Percentiles rank a stretch among this genome's conserved stretches.
These are phyloP conservation scores for Pythium brassicae DNA, from an alignment of 352 stramenopile genomes.

Conservation along the genomic window DNA sequence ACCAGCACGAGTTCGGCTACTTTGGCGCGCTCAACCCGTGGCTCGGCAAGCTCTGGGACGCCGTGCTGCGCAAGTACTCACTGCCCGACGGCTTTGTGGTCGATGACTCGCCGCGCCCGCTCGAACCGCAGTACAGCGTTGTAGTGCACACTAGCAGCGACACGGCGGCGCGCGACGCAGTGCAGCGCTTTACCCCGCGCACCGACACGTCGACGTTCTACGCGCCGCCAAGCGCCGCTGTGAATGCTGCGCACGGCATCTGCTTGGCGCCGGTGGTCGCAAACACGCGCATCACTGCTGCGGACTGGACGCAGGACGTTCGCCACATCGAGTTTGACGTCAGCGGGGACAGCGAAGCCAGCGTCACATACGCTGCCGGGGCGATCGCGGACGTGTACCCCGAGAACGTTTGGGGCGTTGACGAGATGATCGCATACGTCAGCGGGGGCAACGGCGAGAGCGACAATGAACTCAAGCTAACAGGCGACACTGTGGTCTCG, in stretches of 20 bases:
- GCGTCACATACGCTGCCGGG: slow-evolving; percentile 42
- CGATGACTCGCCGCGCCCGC: slow-evolving; percentile 55
- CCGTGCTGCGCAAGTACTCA: slow-evolving; percentile 41
- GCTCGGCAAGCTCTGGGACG: slow-evolving; percentile 69
- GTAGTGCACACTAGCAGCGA: slow-evolving; percentile 14
- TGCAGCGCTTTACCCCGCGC: slow-evolving; percentile 20
- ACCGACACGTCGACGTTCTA: slow-evolving; percentile 53
- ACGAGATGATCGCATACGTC: slow-evolving; percentile 62
- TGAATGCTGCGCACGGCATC: slow-evolving; percentile 41
- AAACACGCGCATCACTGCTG: slow-evolving; percentile 62
- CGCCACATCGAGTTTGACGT: slow-evolving; percentile 76
- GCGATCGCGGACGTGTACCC: slow-evolving; percentile 78
- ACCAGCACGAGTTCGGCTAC: slow-evolving; percentile 85
- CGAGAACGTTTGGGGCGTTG: slow-evolving; percentile 67
- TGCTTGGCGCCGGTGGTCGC: slow-evolving; percentile 44
- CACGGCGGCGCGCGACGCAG: slow-evolving; percentile 1
- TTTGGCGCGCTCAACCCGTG: slow-evolving; percentile 82
- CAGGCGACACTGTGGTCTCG: slow-evolving; percentile 31
- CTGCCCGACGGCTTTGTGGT: slow-evolving; percentile 52
- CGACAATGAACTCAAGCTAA: slow-evolving; percentile 1
- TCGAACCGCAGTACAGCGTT: slow-evolving; percentile 48
- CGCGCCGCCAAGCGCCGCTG: slow-evolving; percentile 32
- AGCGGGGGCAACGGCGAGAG: not conserved
- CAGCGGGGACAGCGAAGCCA: not conserved
- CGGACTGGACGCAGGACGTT: slow-evolving; percentile 80